Evolutionary conservation across 805 yeast species (phyloP).

Genomic region (Schizosaccharomyces japonicus): DNA sequence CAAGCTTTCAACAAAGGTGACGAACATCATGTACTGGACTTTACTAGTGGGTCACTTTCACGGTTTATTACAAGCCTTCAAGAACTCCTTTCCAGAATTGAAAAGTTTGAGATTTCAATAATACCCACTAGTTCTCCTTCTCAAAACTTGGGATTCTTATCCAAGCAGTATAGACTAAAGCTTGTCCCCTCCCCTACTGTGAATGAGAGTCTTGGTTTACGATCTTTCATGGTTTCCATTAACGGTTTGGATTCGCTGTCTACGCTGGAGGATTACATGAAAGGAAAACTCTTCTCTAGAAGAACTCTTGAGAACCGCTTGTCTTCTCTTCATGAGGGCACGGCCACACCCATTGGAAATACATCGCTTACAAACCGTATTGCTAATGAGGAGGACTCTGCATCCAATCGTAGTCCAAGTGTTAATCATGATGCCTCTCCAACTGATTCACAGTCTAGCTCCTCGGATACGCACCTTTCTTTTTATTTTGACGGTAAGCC

Average conservation of each 20-base stretch:
- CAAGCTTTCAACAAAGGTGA: conserved; percentile 15
- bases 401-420: neutral
- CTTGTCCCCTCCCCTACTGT: conserved; percentile 6
- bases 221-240: conserved; percentile 19
- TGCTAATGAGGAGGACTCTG: neutral
- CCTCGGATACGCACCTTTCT: too few species aligned
- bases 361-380: neutral
- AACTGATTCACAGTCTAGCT: too few species aligned
- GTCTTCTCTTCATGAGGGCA: neutral
- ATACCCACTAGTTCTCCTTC: conserved; percentile 20
- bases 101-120: conserved; percentile 28
- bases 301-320: neutral
- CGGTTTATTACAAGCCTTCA: conserved; percentile 37
- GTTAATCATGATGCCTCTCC: too few species aligned
- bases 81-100: conserved; percentile 49
- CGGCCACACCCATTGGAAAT: neutral
- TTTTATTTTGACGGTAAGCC: too few species aligned
- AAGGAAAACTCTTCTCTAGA: conserved; percentile 13
- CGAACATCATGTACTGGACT: conserved; percentile 13
- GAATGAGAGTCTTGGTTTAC: conserved; percentile 11
- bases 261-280: conserved; percentile 23
- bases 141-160: conserved; percentile 16
- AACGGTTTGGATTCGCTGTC: conserved; percentile 31
- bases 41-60: conserved; percentile 17
- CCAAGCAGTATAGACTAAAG: conserved; percentile 5